Evolutionary conservation across 495 filamentous ascomycete species (phyloP), one percentile per base, ranked within the genome.

Genomic region (Aspergillus ostianus): DNA sequence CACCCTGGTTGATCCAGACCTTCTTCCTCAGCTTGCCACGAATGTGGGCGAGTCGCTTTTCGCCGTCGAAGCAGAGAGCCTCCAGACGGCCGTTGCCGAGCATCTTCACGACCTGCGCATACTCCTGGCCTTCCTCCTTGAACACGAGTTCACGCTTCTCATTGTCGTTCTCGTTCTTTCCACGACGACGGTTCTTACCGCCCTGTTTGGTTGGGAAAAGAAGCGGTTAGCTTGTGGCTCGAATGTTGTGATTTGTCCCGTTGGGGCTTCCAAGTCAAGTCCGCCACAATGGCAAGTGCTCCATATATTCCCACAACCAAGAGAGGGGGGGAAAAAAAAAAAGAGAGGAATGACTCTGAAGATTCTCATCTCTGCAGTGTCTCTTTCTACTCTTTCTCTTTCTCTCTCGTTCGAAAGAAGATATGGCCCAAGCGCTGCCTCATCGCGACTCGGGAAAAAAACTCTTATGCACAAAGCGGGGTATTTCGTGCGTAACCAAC

Each of bases 131-230:
- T 67, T 98, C 94, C 75, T 98, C 94, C 78, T 97, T 97, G 87
- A 98, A 98, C 61, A 90, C 90, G 55, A 98, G 85, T 77, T 98
- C 94, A 72, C 94, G 94, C 86, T 97, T 97, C 82, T 97, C 93
- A 71, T 97, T 97, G 82, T 95, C 92, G 83, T 97, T 98, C 83
- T 98, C 94, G 84, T 98, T 98, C 91, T 98, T 98, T 78, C 94
- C 94, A 78, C 94, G 88, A 81, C 94, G 86, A 73, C 94, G 82
- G 79, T 98, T 98, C 84, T 98, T 98, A 83, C 94, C 94, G 75
- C 94, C 94, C 90, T 97, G 68, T 78, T 64, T 13, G 36, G 10
- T 41, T 41, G 36, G 36, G 13, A 17, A 41, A 12, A 41, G 36
- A 41, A 10, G 15, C 15, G 36, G 36, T 41, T 41, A 41, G 36